Conservation (phyloP, 2,329 filamentous ascomycete species). For the Setomelanomma holmii region DNA sequence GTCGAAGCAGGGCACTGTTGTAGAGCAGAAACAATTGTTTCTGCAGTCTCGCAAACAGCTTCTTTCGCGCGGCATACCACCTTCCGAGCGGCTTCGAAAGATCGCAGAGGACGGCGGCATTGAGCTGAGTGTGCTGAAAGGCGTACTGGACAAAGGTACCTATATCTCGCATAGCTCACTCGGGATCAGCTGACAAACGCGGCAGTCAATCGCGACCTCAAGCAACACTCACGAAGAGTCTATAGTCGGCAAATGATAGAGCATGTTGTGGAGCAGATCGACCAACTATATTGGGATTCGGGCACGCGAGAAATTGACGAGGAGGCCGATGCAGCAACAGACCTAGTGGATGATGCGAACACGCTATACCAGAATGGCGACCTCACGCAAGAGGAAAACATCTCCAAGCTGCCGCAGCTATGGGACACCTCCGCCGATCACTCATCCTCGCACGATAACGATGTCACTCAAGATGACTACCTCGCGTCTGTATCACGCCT, state of each 20-base stretch:
- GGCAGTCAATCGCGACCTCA: conserved; percentile 68
- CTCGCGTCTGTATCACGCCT: conserved; percentile 56
- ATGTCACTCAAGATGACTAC: conserved; percentile 40
- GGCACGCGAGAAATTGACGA: conserved; percentile 47
- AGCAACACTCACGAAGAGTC: conserved; percentile 69
- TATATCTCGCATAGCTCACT: conserved; percentile 1
- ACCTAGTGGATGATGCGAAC: conserved; percentile 51
- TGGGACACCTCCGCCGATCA: conserved; percentile 35
- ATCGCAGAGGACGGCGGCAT: conserved; percentile 58
- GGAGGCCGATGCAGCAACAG: conserved; percentile 24
- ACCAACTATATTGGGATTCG: conserved; percentile 66
- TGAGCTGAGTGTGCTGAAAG: conserved; percentile 56
- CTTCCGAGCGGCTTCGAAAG: conserved; percentile 62
- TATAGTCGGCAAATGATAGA: conserved; percentile 74
- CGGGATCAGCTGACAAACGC: neutral
- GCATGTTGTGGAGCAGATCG: conserved; percentile 76
- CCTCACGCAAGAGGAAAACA: conserved; percentile 43
- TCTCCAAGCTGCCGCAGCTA: conserved; percentile 39
- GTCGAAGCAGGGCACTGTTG: conserved; percentile 51
- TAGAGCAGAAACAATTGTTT: conserved; percentile 70
- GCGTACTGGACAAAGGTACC: conserved; percentile 60
- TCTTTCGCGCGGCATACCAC: conserved; percentile 65
- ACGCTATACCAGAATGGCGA: conserved; percentile 40
- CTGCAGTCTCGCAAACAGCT: conserved; percentile 68
- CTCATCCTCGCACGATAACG: conserved; percentile 10